These are phyloP conservation scores for Aspergillus hortae DNA, from an alignment of 2,329 filamentous ascomycete species.

Conservation along the genomic window DNA sequence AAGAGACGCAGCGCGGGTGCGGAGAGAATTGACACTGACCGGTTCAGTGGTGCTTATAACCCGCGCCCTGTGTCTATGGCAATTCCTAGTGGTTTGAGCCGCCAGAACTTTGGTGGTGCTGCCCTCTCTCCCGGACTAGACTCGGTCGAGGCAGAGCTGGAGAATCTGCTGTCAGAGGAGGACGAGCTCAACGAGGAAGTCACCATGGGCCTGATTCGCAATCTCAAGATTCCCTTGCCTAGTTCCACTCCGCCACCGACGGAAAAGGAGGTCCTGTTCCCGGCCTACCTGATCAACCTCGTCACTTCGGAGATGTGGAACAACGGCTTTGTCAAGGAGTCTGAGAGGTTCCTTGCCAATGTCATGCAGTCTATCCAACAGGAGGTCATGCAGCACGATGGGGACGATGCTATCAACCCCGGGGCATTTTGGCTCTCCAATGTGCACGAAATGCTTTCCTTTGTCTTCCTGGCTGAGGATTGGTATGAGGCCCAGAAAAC, in stretches of 20 bases:
- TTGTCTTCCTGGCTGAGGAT: conserved; percentile 97
- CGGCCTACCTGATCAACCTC: conserved; percentile 96
- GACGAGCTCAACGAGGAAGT: conserved; percentile 96
- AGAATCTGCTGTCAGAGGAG: conserved; percentile 89
- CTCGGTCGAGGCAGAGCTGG: conserved; percentile 91
- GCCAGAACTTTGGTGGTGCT: conserved; percentile 69
- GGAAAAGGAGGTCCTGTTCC: conserved; percentile 98
- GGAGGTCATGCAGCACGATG: conserved; percentile 98
- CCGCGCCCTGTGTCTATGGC: conserved; percentile 97
- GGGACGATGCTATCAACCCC: conserved; percentile 93
- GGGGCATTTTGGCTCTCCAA: conserved; percentile 99
- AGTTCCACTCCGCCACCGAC: conserved; percentile 83
- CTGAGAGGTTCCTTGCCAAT: conserved; percentile 95
- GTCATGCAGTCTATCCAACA: conserved; percentile 99
- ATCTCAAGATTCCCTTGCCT: conserved; percentile 91
- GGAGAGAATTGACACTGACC: conserved; percentile 78
- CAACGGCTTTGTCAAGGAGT: conserved; percentile 99
- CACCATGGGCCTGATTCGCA: conserved; percentile 90
- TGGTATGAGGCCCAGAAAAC: conserved; percentile 99
- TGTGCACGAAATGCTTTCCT: conserved; percentile 99
- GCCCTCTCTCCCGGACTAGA: conserved; percentile 79
- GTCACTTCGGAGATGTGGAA: conserved; percentile 99
- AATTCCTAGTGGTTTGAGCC: conserved; percentile 56
- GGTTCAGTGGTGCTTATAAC: conserved; percentile 90
- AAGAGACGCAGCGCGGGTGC: conserved; percentile 78